phyloP scores from a whole-genome alignment of 192 early-diverging fungal species.

The Haplosporangium gracile region DNA sequence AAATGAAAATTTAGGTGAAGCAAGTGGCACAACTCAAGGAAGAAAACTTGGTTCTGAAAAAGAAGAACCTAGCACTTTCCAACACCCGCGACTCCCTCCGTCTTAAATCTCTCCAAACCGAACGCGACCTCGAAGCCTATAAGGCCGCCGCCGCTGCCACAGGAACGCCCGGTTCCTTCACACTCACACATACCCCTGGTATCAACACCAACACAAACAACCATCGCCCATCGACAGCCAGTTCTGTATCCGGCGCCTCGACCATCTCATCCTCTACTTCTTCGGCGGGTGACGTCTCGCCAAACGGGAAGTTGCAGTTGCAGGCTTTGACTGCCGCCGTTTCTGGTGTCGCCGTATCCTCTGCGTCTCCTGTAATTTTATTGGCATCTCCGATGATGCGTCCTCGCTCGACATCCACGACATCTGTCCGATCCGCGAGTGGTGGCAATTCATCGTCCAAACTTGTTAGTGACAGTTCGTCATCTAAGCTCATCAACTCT shows the following conservation, averaged over 20 bases:
- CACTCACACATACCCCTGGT: neutral
- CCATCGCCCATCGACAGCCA: neutral
- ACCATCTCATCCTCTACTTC: slow-evolving; percentile 25
- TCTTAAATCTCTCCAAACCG: slow-evolving; percentile 37
- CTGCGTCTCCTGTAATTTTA: neutral
- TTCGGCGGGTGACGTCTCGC: neutral
- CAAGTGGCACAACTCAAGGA: slow-evolving; percentile 47
- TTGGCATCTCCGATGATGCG: neutral
- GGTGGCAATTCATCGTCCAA: neutral
- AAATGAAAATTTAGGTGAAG: slow-evolving; percentile 17
- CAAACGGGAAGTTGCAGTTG: slow-evolving; percentile 22
- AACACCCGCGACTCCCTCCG: slow-evolving; percentile 46
- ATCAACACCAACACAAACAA: neutral
- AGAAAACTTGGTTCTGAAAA: slow-evolving; percentile 39
- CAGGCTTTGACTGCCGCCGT: slow-evolving; percentile 4
- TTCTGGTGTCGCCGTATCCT: neutral
- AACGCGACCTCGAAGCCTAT: slow-evolving; percentile 49
- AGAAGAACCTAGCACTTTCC: slow-evolving; percentile 41
- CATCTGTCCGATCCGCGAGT: neutral
- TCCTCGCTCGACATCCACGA: slow-evolving; percentile 10
- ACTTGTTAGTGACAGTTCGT: neutral
- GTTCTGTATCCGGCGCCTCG: slow-evolving; percentile 19
- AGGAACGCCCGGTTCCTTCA: neutral
- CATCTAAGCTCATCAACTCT: neutral
- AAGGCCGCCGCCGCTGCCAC: slow-evolving; percentile 13